phyloP scores from a whole-genome alignment of 2,329 filamentous ascomycete species.

The Alternaria hordeiaustralica region DNA sequence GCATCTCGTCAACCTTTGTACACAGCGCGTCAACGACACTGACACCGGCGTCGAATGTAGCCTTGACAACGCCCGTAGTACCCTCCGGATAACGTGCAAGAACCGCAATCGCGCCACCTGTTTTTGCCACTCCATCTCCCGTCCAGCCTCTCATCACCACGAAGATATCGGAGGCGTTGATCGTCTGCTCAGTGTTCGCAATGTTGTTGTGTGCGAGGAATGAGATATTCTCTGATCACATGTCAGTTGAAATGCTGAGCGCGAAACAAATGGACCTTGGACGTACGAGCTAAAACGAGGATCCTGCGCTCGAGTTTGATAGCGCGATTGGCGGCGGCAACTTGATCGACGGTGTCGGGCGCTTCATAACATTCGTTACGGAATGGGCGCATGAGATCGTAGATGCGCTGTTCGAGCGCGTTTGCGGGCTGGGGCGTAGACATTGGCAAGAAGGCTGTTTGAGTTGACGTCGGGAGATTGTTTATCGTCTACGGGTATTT shows the following conservation, averaged over 20 bases:
- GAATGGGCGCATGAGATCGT: constrained; percentile 11
- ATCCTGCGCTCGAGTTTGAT: background rate
- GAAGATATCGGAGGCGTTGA: background rate
- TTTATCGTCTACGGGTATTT: background rate
- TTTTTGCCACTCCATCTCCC: background rate
- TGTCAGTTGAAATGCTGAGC: background rate
- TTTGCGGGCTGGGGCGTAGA: background rate
- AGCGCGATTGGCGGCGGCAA: background rate
- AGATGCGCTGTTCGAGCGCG: constrained; percentile 16
- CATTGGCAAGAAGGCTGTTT: background rate
- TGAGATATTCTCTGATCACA: background rate
- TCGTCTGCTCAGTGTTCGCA: background rate
- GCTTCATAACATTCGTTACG: constrained; percentile 4
- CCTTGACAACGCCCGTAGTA: constrained; percentile 4
- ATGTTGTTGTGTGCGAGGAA: background rate
- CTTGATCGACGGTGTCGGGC: background rate
- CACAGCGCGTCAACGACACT: background rate
- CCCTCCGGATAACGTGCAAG: background rate
- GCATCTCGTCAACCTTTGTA: background rate
- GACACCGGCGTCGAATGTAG: background rate
- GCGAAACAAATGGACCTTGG: rapidly evolving
- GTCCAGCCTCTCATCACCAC: constrained; percentile 1
- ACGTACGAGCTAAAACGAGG: background rate
- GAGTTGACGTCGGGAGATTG: background rate
- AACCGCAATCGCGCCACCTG: background rate